Evolutionary conservation across 805 yeast genomes (phyloP).

Genomic region (Metschnikowia drakensbergensis): DNA sequence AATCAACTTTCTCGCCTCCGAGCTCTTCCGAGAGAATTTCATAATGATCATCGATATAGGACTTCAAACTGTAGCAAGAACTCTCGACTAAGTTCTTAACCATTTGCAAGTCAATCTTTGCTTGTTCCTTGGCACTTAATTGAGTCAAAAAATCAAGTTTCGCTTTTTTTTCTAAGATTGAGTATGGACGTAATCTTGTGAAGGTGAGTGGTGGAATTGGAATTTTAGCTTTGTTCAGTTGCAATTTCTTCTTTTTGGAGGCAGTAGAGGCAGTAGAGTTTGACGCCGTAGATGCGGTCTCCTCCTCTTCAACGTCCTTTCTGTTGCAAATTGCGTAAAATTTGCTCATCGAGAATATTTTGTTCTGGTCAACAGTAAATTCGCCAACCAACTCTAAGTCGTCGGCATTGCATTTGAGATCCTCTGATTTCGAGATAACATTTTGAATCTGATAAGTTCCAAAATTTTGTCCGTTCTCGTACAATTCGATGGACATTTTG

Average conservation of each 20-base stretch:
- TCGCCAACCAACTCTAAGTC: constrained; percentile 33
- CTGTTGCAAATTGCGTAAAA: constrained; percentile 44
- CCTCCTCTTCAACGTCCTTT: constrained; percentile 14
- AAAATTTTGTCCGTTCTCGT: constrained; percentile 37
- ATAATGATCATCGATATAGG: constrained; percentile 52
- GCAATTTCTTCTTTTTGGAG: constrained; percentile 17
- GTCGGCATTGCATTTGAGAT: constrained; percentile 40
- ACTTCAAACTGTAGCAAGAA: constrained; percentile 65
- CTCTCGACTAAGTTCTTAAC: constrained; percentile 68
- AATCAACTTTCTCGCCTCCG: constrained; percentile 37
- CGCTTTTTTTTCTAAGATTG: constrained; percentile 38
- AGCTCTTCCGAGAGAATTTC: constrained; percentile 35
- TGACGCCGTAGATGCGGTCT: not conserved
- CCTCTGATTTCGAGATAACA: constrained; percentile 24
- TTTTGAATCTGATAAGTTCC: constrained; percentile 26
- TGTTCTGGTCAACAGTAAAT: constrained; percentile 45
- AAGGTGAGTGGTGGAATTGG: constrained; percentile 48
- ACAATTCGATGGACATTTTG: constrained; percentile 28
- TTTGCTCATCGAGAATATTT: constrained; percentile 45
- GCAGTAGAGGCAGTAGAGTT: constrained; percentile 18
- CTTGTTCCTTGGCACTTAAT: constrained; percentile 54
- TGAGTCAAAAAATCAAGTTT: constrained; percentile 47
- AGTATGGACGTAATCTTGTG: constrained; percentile 31
- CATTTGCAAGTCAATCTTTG: constrained; percentile 51
- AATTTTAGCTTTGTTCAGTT: constrained; percentile 22